These are phyloP conservation scores for Aspergillus sp. DNA, from an alignment of 2,329 filamentous ascomycete species.

Conservation along the genomic window DNA sequence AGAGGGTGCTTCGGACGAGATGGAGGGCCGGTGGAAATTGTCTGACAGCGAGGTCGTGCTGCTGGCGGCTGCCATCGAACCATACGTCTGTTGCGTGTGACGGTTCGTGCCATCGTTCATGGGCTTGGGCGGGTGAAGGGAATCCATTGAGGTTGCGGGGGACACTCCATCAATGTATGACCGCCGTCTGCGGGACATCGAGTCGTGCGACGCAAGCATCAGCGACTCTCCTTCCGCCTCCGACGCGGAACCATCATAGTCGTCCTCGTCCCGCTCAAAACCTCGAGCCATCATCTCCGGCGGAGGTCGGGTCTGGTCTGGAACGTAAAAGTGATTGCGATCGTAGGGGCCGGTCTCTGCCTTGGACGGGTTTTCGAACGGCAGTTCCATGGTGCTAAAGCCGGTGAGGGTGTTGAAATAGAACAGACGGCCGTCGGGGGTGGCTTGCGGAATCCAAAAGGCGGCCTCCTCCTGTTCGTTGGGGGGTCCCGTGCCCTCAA, in stretches of 20 bases:
- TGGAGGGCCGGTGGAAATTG: constrained; percentile 43
- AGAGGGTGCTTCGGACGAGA: constrained; percentile 60
- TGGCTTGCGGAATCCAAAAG: constrained; percentile 98
- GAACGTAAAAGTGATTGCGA: constrained; percentile 81
- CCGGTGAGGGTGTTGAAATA: constrained; percentile 99
- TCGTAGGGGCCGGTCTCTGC: constrained; percentile 84
- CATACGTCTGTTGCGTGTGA: constrained; percentile 22
- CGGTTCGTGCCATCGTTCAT: constrained; percentile 52
- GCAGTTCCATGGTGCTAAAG: constrained; percentile 90
- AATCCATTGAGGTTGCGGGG: constrained; percentile 87
- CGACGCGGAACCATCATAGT: constrained; percentile 87
- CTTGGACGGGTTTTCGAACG: constrained; percentile 81
- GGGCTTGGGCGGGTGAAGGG: constrained; percentile 69
- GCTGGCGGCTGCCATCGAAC: constrained; percentile 48
- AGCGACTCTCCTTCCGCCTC: constrained; percentile 77
- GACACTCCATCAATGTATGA: constrained; percentile 72
- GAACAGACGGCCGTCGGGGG: constrained; percentile 85
- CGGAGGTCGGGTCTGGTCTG: constrained; percentile 84
- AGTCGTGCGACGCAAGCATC: constrained; percentile 66
- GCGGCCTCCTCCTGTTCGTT: constrained; percentile 80
- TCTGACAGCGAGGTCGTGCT: constrained; percentile 56
- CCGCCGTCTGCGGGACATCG: constrained; percentile 63
- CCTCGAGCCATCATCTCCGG: constrained; percentile 88
- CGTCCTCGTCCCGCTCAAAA: constrained; percentile 78
- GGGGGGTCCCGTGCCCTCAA: constrained; percentile 61